Evolutionary conservation across 495 filamentous ascomycete species (phyloP), one percentile per base, ranked within the genome.

Genomic region (Penicillium alfredii): DNA sequence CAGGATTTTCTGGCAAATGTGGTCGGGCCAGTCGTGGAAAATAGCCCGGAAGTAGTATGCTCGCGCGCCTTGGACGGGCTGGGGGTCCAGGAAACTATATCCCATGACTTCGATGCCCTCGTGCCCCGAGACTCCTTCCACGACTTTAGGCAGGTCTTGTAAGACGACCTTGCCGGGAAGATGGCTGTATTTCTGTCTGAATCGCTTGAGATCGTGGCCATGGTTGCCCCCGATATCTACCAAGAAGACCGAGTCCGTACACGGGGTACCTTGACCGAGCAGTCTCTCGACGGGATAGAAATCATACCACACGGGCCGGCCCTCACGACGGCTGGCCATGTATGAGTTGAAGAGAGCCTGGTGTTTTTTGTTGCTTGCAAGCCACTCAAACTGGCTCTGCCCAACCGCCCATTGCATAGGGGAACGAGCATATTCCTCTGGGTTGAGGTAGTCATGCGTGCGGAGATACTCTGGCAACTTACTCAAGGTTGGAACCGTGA

Each of bases 221-320:
- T 49, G 29, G n/a, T 55, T 57, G 3, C 72, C 73, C 20, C 61
- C 72, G 2, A 74, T 49, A 51, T 78, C 75, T 4, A 77, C 68
- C 1, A 67, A 40, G 4, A 62, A 42, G 4, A 51, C 36, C 0
- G 35, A 27, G 8, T 52, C 32, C 6, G 21, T 5, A 10, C 31
- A 16, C 8, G 11, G 10, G 6, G 18, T 25, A 4, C 60, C 56
- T 1, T 50, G 30, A 4, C 52, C 18, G 0, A 72, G 50, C 1
- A 57, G 49, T 12, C 64, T 50, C 22, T 52, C 33, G 0, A 72
- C 45, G 8, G 69, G 66, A 33, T 64, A 72, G 42, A 67, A 58
- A 21, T 51, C 53, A 0, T 65, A 51, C 69, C 66, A 72, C 35
- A 42, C 48, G 0, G 49, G 49, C 8, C 41, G 48, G 2, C 64